Evolutionary conservation across 2,329 filamentous ascomycete genomes (phyloP).

Genomic region (Neofusicoccum cordaticola): DNA sequence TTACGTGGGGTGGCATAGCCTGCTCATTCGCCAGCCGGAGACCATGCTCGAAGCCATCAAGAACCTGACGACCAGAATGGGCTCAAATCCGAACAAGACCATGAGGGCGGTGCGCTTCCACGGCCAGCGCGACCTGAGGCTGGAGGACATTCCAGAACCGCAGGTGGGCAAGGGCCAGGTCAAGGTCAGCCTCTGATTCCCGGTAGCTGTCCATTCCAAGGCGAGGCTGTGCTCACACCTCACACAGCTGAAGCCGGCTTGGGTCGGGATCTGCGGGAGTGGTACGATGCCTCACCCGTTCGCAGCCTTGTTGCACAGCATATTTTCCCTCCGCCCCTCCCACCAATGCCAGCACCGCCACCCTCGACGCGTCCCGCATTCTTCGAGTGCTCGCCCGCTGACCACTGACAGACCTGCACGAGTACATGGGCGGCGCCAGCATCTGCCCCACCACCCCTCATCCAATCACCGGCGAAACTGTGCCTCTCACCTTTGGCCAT

Average conservation of each 20-base stretch:
- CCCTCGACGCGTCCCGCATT: not conserved
- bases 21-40: not conserved
- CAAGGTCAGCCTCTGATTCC: conserved; percentile 27
- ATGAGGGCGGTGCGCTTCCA: conserved; percentile 50
- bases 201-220: conserved; percentile 17
- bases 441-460: conserved; percentile 53
- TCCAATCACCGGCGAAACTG: conserved; percentile 52
- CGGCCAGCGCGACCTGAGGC: conserved; percentile 43
- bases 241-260: conserved; percentile 35
- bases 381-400: not conserved
- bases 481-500: conserved; percentile 54
- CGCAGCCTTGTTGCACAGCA: not conserved
- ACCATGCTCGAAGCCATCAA: conserved; percentile 9
- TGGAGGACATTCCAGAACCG: conserved; percentile 43
- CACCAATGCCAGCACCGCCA: not conserved
- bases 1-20: not conserved
- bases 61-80: not conserved
- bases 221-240: conserved; percentile 17
- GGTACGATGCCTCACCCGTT: conserved; percentile 24
- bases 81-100: not conserved
- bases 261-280: conserved; percentile 43
- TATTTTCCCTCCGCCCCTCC: not conserved
- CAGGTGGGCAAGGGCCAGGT: conserved; percentile 40
- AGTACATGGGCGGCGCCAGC: conserved; percentile 48
- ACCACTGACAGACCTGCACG: conserved; percentile 41